These are phyloP conservation scores for Fusarium sp. DNA, from an alignment of 2,329 filamentous ascomycete genomes.

Conservation along the genomic window DNA sequence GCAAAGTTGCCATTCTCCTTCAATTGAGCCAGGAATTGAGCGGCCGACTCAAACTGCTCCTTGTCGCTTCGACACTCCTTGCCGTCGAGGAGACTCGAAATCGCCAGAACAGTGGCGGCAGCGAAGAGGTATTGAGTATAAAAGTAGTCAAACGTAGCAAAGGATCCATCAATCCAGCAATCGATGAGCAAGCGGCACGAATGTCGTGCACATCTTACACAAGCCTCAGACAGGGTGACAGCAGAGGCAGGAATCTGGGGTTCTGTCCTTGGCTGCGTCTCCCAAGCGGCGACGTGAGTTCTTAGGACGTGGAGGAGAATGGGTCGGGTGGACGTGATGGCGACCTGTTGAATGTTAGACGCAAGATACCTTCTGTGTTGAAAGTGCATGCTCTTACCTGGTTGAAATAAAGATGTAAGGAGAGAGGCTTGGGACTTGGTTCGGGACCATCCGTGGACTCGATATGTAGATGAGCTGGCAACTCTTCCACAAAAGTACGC, in stretches of 20 bases:
- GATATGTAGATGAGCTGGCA: conserved; percentile 46
- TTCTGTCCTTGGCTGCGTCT: conserved; percentile 27
- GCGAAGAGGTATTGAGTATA: conserved; percentile 60
- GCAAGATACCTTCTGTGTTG: accelerated
- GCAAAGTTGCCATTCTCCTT: conserved; percentile 53
- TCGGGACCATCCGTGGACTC: conserved; percentile 35
- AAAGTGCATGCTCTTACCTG: conserved; percentile 21
- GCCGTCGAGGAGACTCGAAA: conserved; percentile 52
- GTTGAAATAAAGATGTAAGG: conserved; percentile 49
- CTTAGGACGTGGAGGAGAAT: conserved; percentile 49
- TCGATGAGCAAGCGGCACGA: conserved; percentile 55
- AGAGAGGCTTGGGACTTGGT: conserved; percentile 43
- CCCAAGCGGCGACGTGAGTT: conserved; percentile 43
- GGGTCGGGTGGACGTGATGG: conserved; percentile 48
- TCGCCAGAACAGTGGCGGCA: conserved; percentile 54
- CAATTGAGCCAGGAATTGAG: conserved; percentile 52
- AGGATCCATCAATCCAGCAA: conserved; percentile 58
- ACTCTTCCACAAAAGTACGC: conserved; percentile 44
- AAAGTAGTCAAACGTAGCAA: conserved; percentile 59
- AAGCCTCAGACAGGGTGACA: conserved; percentile 54
- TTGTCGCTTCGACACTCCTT: conserved; percentile 48
- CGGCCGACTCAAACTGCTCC: conserved; percentile 53
- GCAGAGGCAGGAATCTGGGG: conserved; percentile 46
- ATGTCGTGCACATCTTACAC: conserved; percentile 56
- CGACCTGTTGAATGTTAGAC: conserved; percentile 36